Conservation (phyloP, 352 stramenopile genomes). For the Pythium utonaiense region DNA sequence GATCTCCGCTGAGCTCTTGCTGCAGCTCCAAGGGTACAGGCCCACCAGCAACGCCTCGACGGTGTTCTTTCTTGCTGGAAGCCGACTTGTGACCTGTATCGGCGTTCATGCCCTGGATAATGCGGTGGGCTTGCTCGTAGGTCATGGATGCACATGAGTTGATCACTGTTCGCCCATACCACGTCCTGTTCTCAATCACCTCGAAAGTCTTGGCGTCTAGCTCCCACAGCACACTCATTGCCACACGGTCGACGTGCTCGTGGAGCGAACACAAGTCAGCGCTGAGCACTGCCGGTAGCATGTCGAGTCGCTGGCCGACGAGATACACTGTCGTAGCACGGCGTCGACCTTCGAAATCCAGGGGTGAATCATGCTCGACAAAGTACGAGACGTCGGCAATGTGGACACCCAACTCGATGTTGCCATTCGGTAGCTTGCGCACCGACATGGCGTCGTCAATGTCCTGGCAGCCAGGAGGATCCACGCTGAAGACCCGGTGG, state of each 20-base stretch:
- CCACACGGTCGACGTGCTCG: conserved; percentile 83
- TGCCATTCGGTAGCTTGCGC: conserved; percentile 64
- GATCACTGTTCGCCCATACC: conserved; percentile 95
- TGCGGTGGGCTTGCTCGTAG: conserved; percentile 78
- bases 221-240: conserved; percentile 92
- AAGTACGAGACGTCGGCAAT: conserved; percentile 99
- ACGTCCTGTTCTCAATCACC: conserved; percentile 54
- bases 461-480: conserved; percentile 86
- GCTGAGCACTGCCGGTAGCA: conserved; percentile 89
- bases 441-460: conserved; percentile 92
- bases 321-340: conserved; percentile 97
- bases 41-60: conserved; percentile 61
- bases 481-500: conserved; percentile 87
- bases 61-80: conserved; percentile 1
- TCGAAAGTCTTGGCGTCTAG: conserved; percentile 66
- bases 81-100: conserved; percentile 37
- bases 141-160: conserved; percentile 91
- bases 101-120: conserved; percentile 63
- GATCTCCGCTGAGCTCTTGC: conserved; percentile 44
- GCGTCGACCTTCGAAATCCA: conserved; percentile 93
- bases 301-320: conserved; percentile 92
- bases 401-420: conserved; percentile 94
- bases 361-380: conserved; percentile 91
- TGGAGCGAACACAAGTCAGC: conserved; percentile 91
- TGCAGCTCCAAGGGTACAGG: conserved; percentile 57